Conservation (phyloP, 257 asterid genomes). For the Solanum tarijense region DNA sequence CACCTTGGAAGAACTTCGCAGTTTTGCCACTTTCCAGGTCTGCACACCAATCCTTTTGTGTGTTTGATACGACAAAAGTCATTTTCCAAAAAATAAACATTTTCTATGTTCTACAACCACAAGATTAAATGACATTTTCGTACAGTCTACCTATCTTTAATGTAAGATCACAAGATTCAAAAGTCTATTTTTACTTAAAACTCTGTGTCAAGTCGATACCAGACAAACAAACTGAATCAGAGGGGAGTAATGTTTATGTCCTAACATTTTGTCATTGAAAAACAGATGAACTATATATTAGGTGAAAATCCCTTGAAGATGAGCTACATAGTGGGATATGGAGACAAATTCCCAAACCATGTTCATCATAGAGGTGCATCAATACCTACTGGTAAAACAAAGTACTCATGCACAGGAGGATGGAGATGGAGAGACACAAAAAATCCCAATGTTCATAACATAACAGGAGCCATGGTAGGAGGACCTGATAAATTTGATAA, state of each 20-base stretch:
- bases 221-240: not conserved
- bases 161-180: not conserved
- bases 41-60: not conserved
- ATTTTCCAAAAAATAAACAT: no score
- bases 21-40: conserved; percentile 77
- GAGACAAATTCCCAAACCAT: conserved; percentile 47
- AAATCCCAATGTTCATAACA: conserved; percentile 49
- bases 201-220: not conserved
- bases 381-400: conserved; percentile 34
- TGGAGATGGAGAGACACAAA: conserved; percentile 54
- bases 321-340: conserved; percentile 83
- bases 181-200: not conserved
- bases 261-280: not conserved
- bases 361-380: conserved; percentile 96
- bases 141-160: not conserved
- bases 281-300: conserved; percentile 52
- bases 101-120: not conserved
- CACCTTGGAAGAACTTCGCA: conserved; percentile 24
- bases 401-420: conserved; percentile 73
- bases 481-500: conserved; percentile 79
- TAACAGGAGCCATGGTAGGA: conserved; percentile 78
- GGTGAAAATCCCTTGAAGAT: conserved; percentile 65
- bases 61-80: not conserved
- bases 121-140: no score
- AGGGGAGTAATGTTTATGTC: not conserved